phyloP scores from a whole-genome alignment of 257 asterid genomes.

The Solanum pinnatisectum region DNA sequence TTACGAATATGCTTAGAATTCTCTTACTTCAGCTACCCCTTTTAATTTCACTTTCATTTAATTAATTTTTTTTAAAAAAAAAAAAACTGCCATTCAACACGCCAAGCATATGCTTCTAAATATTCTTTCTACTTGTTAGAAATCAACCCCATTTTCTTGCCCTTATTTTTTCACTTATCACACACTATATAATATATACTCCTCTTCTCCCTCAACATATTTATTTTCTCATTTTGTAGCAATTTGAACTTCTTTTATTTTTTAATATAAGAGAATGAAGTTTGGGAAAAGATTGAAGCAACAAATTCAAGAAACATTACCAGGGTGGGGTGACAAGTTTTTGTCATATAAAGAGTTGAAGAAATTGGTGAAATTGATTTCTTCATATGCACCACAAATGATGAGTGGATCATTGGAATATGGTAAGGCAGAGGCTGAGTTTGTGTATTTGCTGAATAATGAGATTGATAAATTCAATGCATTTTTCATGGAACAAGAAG shows the following conservation, averaged over 20 bases:
- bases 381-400: slow-evolving; percentile 35
- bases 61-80: neutral
- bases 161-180: neutral
- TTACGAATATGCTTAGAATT: slow-evolving; percentile 75
- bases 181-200: neutral
- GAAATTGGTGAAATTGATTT: slow-evolving; percentile 49
- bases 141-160: neutral
- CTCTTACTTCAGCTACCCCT: slow-evolving; percentile 17
- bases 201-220: slow-evolving; percentile 2
- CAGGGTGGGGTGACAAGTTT: slow-evolving; percentile 74
- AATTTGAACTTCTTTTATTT: neutral
- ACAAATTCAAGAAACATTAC: slow-evolving; percentile 66
- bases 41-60: neutral
- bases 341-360: slow-evolving; percentile 72
- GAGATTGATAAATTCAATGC: slow-evolving; percentile 91
- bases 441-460: slow-evolving; percentile 51
- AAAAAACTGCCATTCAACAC: slow-evolving; percentile 44
- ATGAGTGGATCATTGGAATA: slow-evolving; percentile 25
- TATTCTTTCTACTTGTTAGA: slow-evolving; percentile 39
- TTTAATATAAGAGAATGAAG: slow-evolving; percentile 34
- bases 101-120: slow-evolving; percentile 82
- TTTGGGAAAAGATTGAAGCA: slow-evolving; percentile 86
- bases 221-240: neutral
- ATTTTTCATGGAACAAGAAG: slow-evolving; percentile 82
- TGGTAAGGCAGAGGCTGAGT: slow-evolving; percentile 52